Conservation (phyloP, 345 rosid genomes). For the Populus euphratica region DNA sequence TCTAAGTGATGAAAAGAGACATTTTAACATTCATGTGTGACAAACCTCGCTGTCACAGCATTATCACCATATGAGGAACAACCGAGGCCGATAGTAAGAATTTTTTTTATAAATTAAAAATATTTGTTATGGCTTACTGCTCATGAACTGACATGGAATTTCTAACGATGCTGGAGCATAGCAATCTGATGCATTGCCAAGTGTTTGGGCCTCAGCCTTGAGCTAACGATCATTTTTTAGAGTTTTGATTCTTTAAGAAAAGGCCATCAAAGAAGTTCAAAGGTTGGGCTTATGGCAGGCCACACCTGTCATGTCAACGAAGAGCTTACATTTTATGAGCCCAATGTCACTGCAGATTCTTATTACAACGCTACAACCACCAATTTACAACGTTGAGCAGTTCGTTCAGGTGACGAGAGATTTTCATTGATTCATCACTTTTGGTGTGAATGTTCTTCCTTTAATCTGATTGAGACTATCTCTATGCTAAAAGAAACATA, state of each 20-base stretch:
- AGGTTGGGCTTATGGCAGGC: background rate
- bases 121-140: too few relatives aligned
- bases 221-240: background rate
- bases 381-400: background rate
- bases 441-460: too few relatives aligned
- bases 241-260: background rate
- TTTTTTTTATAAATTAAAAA: too few relatives aligned
- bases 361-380: background rate
- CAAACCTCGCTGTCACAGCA: background rate
- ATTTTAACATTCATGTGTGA: constrained; percentile 49
- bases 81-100: background rate
- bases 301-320: background rate
- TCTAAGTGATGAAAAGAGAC: constrained; percentile 52
- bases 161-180: background rate
- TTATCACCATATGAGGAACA: background rate
- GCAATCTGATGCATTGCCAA: background rate
- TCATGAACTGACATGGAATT: background rate
- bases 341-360: background rate
- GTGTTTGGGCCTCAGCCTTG: background rate
- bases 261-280: background rate
- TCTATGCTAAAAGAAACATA: background rate
- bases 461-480: background rate
- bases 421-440: too few relatives aligned
- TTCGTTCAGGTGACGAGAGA: background rate
- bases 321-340: background rate